Base-by-base conservation (phyloP, 257 asterid species). In the Penstemon davidsonii region DNA sequence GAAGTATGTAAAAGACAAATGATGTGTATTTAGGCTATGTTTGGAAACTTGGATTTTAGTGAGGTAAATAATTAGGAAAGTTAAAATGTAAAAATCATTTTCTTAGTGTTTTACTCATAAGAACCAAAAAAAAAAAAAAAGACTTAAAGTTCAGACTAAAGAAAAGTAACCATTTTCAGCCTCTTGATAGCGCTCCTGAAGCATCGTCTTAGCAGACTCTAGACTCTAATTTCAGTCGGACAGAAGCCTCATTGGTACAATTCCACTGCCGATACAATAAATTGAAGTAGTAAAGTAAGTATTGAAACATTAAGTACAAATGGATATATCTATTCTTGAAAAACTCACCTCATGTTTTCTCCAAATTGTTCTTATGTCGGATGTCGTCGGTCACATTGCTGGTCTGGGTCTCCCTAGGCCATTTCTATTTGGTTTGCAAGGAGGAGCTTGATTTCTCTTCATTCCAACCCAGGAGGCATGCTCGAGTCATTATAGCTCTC, bases 181-280 rank as follows among this genome's bases (percentile, higher is more conserved):
- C 81, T 86, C 94, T 69, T 79, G 88, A 69, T 85, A 87, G 36
- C 90, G 86, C 60, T 87, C 94, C 11, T 87, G 90, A 42, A 90
- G 89, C 64, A 86, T 90, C 81, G 93, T 84, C 69, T 87, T 87
- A 10, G 95, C 75, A 9, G 60, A 83, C 73, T 87, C 97, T 5
- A 87, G 60, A 83, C 73, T 87, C 97, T 5, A 87, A 58, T 55
- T 77, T 87, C 67, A 58, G 67, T 62, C 41, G 73, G 60, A 75
- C 78, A 4, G 80, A 74, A 43, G 71, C 76, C 67, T 77, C 84
- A 9, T 81, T 79, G 45, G 77, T 73, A 54, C 55, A 9, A 54
- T 63, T 66, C 68, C 38, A 66, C 70, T 77, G 79, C 91, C 84
- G 73, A 62, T 60, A 38, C 0, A 43, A 5, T 15, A 59, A 47